Percentiles rank a stretch among this genome's conserved stretches.
These are phyloP conservation scores for Populus hybrid DNA, from an alignment of 441 rosid species.

Conservation along the genomic window DNA sequence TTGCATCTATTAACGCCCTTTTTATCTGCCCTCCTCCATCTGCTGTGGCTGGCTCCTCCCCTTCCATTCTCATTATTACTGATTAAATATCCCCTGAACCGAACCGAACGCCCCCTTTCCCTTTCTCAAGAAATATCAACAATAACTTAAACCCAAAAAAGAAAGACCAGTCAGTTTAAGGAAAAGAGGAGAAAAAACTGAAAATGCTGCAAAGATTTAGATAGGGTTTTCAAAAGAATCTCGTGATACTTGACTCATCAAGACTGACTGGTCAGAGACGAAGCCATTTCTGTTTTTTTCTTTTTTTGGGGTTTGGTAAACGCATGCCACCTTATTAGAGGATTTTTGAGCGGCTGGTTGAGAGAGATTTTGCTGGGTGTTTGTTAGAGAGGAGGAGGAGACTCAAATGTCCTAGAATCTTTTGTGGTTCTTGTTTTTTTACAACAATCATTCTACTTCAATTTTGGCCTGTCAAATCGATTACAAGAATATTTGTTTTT, in stretches of 20 bases:
- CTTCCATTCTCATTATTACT: background rate
- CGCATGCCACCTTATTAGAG: background rate
- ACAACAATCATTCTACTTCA: too few species aligned
- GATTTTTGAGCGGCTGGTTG: background rate
- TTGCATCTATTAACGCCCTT: slow-evolving; percentile 59
- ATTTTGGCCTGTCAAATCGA: too few species aligned
- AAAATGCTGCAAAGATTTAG: background rate
- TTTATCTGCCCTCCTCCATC: slow-evolving; percentile 46
- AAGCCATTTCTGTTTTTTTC: background rate
- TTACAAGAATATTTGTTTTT: too few species aligned
- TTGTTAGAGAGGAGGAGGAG: background rate
- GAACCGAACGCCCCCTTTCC: background rate
- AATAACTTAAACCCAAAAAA: background rate
- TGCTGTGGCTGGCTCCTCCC: slow-evolving; percentile 41
- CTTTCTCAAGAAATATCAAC: background rate
- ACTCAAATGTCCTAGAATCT: background rate
- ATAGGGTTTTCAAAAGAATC: background rate
- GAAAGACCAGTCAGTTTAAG: background rate
- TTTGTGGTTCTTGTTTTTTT: too few species aligned
- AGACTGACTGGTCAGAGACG: background rate
- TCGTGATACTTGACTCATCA: background rate
- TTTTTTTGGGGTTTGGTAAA: background rate
- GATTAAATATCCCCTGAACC: background rate
- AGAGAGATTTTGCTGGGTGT: background rate
- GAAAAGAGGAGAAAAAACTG: background rate